phyloP scores from a whole-genome alignment of 352 stramenopile species.

The Globisporangium ultimum region DNA sequence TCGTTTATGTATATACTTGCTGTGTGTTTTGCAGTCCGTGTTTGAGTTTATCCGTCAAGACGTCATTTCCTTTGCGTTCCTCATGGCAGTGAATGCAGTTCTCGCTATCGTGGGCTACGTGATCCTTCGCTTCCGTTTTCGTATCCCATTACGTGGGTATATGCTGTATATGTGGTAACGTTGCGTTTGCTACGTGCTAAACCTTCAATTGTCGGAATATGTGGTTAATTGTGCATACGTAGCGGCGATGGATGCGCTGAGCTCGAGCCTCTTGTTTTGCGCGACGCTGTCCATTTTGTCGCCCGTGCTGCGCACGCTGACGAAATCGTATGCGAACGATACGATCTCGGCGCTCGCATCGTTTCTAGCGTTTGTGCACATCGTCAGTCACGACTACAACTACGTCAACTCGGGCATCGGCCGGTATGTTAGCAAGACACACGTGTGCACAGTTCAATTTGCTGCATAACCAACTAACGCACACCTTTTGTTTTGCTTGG shows the following conservation, averaged over 20 bases:
- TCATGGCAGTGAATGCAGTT: conserved; percentile 56
- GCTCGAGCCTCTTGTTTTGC: conserved; percentile 78
- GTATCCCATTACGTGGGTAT: conserved; percentile 33
- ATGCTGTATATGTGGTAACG: conserved; percentile 1
- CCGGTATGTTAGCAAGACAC: conserved; percentile 22
- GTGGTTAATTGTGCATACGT: background rate
- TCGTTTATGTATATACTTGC: conserved; percentile 5
- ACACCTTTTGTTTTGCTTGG: background rate
- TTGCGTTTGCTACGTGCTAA: background rate
- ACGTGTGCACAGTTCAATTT: background rate
- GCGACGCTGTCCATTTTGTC: conserved; percentile 84
- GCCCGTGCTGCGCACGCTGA: conserved; percentile 89
- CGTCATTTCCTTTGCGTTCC: conserved; percentile 44
- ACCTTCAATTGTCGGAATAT: no score
- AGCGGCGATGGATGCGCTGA: conserved; percentile 55
- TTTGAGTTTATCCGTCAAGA: conserved; percentile 68
- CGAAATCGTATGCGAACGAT: conserved; percentile 87
- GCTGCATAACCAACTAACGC: background rate
- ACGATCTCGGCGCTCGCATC: conserved; percentile 89
- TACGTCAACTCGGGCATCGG: conserved; percentile 84
- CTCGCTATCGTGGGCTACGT: conserved; percentile 52
- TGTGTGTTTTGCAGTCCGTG: conserved; percentile 36
- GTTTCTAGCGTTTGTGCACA: conserved; percentile 74
- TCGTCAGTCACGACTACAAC: conserved; percentile 90
- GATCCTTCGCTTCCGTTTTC: conserved; percentile 44